Percentiles rank a stretch among this genome's conserved stretches.
Conservation (phyloP, 495 filamentous ascomycete species). For the Apodospora peruviana region DNA sequence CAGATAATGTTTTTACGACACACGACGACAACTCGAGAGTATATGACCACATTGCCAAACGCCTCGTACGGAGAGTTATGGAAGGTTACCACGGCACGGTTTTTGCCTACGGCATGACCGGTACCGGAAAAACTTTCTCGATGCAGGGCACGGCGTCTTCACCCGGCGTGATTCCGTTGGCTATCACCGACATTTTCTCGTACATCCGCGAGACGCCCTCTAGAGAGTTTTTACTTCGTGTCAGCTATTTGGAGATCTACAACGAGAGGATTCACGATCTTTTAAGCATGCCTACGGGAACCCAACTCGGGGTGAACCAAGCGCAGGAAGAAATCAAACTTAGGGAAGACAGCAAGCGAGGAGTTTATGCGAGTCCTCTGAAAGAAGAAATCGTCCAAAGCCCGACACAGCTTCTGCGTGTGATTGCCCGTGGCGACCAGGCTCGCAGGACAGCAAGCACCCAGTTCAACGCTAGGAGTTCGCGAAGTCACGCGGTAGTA, state of each 20-base stretch:
- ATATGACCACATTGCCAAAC: slow-evolving; percentile 89
- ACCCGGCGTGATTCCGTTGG: slow-evolving; percentile 94
- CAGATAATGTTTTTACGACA: slow-evolving; percentile 92
- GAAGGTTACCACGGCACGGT: slow-evolving; percentile 98
- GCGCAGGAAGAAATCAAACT: slow-evolving; percentile 88
- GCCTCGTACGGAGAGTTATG: slow-evolving; percentile 93
- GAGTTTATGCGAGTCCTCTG: slow-evolving; percentile 91
- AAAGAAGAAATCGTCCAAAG: slow-evolving; percentile 99
- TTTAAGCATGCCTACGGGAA: slow-evolving; percentile 61
- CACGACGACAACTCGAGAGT: slow-evolving; percentile 90
- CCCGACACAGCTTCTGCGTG: slow-evolving; percentile 87
- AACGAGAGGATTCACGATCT: slow-evolving; percentile 97
- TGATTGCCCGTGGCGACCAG: slow-evolving; percentile 91
- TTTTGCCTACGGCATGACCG: slow-evolving; percentile 98
- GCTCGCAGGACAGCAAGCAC: slow-evolving; percentile 86
- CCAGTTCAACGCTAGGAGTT: slow-evolving; percentile 93
- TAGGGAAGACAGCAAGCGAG: slow-evolving; percentile 89
- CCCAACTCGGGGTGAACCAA: slow-evolving; percentile 36
- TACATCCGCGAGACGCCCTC: slow-evolving; percentile 96
- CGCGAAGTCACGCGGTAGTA: slow-evolving; percentile 94
- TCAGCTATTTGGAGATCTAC: slow-evolving; percentile 98
- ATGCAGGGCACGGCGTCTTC: slow-evolving; percentile 98
- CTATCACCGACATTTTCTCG: slow-evolving; percentile 98
- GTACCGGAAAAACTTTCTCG: slow-evolving; percentile 96
- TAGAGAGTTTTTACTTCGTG: slow-evolving; percentile 88